Conservation (phyloP, 148 eudicot genomes). For the Rhododendron simsii region DNA sequence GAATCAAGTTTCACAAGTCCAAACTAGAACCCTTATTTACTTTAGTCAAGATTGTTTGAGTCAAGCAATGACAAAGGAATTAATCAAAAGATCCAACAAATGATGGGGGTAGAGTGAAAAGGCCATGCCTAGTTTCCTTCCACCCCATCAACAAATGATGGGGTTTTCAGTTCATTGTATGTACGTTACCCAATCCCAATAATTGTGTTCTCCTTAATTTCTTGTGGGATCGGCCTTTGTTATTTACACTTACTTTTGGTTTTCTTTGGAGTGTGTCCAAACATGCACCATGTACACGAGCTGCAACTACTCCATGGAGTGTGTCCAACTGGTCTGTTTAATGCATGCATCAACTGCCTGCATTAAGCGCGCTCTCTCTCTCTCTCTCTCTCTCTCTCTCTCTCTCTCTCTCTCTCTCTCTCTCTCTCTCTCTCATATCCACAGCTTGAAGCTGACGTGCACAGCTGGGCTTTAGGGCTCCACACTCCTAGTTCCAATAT, state of each 20-base stretch:
- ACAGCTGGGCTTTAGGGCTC: neutral
- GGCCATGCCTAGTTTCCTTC: neutral
- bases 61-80: neutral
- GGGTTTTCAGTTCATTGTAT: neutral
- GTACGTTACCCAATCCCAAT: neutral
- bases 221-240: neutral
- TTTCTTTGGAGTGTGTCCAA: constrained; percentile 14
- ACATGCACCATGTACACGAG: constrained; percentile 14
- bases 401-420: no score
- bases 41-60: neutral
- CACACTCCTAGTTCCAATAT: neutral
- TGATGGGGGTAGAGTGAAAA: constrained; percentile 3
- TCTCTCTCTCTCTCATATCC: neutral
- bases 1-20: neutral
- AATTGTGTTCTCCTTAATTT: neutral
- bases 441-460: neutral
- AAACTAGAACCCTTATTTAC: neutral
- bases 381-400: neutral
- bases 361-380: neutral
- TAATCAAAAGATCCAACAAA: neutral
- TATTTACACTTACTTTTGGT: neutral
- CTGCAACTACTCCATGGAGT: neutral
- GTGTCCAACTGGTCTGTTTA: constrained; percentile 20
- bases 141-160: neutral
- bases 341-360: neutral